Evolutionary conservation across 1,284 basidiomycete genomes (phyloP), one percentile per base, ranked within the genome.

Genomic region (Boletellus dicymbophilus): DNA sequence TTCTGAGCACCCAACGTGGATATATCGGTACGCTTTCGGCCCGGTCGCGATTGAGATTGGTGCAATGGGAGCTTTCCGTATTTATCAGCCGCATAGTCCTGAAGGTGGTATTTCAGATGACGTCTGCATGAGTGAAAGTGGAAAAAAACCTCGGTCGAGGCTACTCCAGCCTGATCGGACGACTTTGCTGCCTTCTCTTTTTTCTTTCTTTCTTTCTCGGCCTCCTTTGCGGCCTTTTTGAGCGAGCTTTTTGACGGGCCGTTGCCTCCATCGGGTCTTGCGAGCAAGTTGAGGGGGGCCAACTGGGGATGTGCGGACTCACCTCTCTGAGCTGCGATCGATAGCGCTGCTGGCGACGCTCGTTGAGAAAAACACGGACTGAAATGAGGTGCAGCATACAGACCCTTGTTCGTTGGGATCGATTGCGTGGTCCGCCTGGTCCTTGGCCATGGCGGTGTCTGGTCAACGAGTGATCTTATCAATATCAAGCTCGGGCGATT

Each of bases 21-120:
- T 58, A 99, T 90, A 60, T 88, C 77, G 62, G 68, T 79, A 67
- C 77, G 77, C 57, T 72, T 62, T 44, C 68, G 69, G 40, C 74
- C 70, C 22, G 78, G 69, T 40, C 87, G 82, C 15, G 79, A 82
- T 69, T 94, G 89, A 21, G 95, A 98, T 73, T 97, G 93, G 74
- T 98, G 92, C 46, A 99, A 75, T 20, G 95, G 93, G 13, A 95
- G 80, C 61, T 85, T 81, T 52, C 97, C 97, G 71, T 99, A 99
- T 73, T 87, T 92, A 49, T 90, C 84, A 30, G 78, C 73, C 8
- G 96, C 89, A 72, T 80, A 90, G 71, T 98, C 96, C 87, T 93
- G 55, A 23, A 50, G 31, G 37, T 40, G 38, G 34, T 22, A 53
- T 46, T 48, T 52, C 31, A 51, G 46, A 37, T 15, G 34, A 48